phyloP scores from a whole-genome alignment of 2,329 filamentous ascomycete genomes.

The Ophiostoma himal-ulmi region DNA sequence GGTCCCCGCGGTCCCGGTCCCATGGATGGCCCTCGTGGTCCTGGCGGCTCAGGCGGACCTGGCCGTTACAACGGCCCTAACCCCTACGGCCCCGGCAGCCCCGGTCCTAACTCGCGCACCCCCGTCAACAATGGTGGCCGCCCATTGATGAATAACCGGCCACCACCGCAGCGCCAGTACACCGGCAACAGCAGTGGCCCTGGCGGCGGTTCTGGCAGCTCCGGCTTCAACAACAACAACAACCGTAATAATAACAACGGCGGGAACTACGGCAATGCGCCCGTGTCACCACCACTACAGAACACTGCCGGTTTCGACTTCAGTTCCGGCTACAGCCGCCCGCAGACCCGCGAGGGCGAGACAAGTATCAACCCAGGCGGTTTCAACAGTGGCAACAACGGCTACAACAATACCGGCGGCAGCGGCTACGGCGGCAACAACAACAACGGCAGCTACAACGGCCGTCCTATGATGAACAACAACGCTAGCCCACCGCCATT shows the following conservation, averaged over 20 bases:
- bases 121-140: neutral
- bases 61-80: neutral
- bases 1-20: neutral
- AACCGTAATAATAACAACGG: slow-evolving; percentile 14
- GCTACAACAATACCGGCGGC: slow-evolving; percentile 9
- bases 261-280: slow-evolving; percentile 18
- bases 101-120: slow-evolving; percentile 4
- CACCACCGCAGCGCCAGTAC: slow-evolving; percentile 36
- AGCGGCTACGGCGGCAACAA: neutral
- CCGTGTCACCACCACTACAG: slow-evolving; percentile 23
- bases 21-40: neutral
- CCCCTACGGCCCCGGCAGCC: neutral
- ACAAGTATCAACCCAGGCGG: neutral
- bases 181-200: slow-evolving; percentile 12
- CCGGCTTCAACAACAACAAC: slow-evolving; percentile 18
- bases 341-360: slow-evolving; percentile 13
- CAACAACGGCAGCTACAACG: slow-evolving; percentile 13
- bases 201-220: neutral
- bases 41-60: neutral
- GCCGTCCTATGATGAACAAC: slow-evolving; percentile 14
- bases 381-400: slow-evolving; percentile 15
- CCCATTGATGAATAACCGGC: slow-evolving; percentile 17
- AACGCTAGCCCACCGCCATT: slow-evolving; percentile 22
- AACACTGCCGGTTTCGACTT: slow-evolving; percentile 28
- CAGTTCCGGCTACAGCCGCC: slow-evolving; percentile 24